Evolutionary conservation across 1,284 basidiomycete species (phyloP).

Genomic region (Erythrobasidium hasegawianum): DNA sequence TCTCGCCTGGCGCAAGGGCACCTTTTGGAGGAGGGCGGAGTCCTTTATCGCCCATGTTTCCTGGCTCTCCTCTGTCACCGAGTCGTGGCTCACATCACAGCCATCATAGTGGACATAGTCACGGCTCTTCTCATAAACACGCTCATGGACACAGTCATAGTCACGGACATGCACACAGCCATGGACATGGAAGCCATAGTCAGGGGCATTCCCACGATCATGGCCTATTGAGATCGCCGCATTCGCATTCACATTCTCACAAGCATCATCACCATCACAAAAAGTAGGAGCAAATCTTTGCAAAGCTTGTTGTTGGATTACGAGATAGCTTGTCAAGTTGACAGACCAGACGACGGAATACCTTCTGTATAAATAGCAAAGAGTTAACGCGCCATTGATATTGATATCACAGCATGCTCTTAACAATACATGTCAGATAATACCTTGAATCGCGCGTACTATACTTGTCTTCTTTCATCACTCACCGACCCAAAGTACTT

Average conservation of each 20-base stretch:
- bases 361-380: too few species aligned
- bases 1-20: neutral
- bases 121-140: neutral
- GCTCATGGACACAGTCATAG: neutral
- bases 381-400: too few species aligned
- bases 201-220: neutral
- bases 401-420: too few species aligned
- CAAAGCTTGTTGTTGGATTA: too few species aligned
- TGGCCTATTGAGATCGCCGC: neutral
- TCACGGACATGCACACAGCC: neutral
- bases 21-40: neutral
- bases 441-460: too few species aligned
- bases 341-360: too few species aligned
- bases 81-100: neutral
- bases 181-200: neutral
- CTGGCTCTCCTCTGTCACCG: neutral
- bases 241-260: neutral
- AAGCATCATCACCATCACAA: slow-evolving; percentile 8
- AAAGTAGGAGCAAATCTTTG: neutral
- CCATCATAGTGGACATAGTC: neutral
- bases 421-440: too few species aligned
- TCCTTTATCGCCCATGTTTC: neutral
- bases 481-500: too few species aligned
- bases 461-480: too few species aligned
- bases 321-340: too few species aligned